A percentile compares a stretch with the other conserved stretches of the same genome.
phyloP scores from a whole-genome alignment of 129 eudicot genomes.

The Helianthus tuberosus region DNA sequence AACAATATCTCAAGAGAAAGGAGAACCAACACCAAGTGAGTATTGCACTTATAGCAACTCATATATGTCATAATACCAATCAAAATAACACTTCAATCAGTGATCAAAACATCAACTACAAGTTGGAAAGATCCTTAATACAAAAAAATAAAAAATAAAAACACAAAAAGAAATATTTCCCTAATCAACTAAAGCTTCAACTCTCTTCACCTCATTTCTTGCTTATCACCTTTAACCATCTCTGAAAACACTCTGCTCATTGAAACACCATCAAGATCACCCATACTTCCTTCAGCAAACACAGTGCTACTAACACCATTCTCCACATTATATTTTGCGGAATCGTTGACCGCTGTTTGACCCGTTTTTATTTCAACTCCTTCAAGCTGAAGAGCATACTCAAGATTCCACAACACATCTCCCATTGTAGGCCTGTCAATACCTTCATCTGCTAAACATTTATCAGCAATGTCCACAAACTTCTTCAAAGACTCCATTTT shows the following conservation, averaged over 20 bases:
- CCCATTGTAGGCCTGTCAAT: conserved; percentile 66
- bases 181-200: not conserved
- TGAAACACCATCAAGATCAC: conserved; percentile 62
- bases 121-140: conserved; percentile 11
- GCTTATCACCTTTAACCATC: conserved; percentile 54
- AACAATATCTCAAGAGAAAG: too few species aligned
- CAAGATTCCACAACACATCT: conserved; percentile 59
- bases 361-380: conserved; percentile 31
- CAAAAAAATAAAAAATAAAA: not conserved
- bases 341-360: conserved; percentile 5
- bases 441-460: conserved; percentile 61
- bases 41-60: not conserved
- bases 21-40: too few species aligned
- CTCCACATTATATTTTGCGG: conserved; percentile 20
- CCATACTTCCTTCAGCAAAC: conserved; percentile 50
- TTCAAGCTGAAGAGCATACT: conserved; percentile 48
- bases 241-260: conserved; percentile 70
- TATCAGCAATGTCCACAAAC: conserved; percentile 55
- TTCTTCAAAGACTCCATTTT: conserved; percentile 51
- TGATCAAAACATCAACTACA: conserved; percentile 16
- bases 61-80: conserved; percentile 5
- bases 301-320: conserved; percentile 35
- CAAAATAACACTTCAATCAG: conserved; percentile 2
- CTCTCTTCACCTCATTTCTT: conserved; percentile 46
- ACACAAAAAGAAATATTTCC: conserved; percentile 7